Evolutionary conservation across 208 protist species (phyloP).

Genomic region (Balamuthia mandrillaris): DNA sequence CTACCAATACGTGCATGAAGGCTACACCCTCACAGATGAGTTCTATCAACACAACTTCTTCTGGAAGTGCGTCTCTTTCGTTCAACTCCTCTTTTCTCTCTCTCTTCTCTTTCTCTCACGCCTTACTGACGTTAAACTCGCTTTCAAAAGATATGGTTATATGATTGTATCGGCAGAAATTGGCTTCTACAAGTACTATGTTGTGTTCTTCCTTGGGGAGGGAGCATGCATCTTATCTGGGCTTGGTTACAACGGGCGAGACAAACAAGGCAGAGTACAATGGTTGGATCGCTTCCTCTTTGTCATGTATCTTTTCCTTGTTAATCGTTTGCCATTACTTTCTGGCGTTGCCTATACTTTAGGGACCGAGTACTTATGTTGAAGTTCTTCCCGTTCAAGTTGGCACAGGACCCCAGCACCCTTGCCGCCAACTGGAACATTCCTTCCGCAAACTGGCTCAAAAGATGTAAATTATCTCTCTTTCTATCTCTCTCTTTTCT

Average conservation of each 20-base stretch:
- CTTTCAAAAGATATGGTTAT: too few relatives aligned
- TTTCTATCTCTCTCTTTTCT: neutral
- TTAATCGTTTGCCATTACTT: neutral
- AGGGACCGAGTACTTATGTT: neutral
- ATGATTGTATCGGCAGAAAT: neutral
- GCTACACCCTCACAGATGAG: neutral
- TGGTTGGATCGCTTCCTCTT: too few relatives aligned
- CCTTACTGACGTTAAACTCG: too few relatives aligned
- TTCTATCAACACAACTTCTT: neutral
- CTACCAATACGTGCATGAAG: neutral
- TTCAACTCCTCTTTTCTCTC: too few relatives aligned
- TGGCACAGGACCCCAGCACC: neutral
- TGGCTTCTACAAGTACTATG: slow-evolving; percentile 55
- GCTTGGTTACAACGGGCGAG: slow-evolving; percentile 50
- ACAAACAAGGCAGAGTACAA: neutral
- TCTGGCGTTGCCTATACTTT: neutral
- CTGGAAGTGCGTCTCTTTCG: too few relatives aligned
- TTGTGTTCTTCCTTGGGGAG: slow-evolving; percentile 45
- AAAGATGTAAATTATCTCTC: neutral
- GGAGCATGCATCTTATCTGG: slow-evolving; percentile 35
- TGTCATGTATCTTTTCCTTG: neutral
- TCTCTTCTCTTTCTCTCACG: too few relatives aligned
- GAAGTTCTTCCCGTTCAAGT: neutral
- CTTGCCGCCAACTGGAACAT: slow-evolving; percentile 13
- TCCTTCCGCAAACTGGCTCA: neutral